These are phyloP conservation scores for Salix suchowensis DNA, from an alignment of 345 rosid species.

Conservation along the genomic window DNA sequence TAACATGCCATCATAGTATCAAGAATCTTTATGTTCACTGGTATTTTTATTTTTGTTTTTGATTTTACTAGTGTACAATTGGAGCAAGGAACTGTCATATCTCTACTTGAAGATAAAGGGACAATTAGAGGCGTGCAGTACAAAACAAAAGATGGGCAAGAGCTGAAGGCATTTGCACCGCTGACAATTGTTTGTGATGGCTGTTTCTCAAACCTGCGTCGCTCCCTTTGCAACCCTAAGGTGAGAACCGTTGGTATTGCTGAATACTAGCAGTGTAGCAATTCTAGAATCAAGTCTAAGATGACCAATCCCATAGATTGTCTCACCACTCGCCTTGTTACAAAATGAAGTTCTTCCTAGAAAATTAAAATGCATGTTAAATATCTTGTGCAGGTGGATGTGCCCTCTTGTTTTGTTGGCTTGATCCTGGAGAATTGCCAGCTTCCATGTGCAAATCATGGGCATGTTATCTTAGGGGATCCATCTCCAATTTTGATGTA, in stretches of 20 bases:
- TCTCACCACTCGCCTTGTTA: too few species aligned
- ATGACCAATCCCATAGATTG: too few species aligned
- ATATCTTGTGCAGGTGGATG: constrained; percentile 11
- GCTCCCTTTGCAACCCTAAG: constrained; percentile 13
- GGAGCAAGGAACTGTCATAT: constrained; percentile 17
- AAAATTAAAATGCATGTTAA: too few species aligned
- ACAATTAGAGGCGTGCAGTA: constrained; percentile 13
- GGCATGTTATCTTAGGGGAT: constrained; percentile 20
- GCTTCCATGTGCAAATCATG: constrained; percentile 21
- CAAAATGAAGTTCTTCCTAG: too few species aligned
- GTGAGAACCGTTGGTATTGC: background rate
- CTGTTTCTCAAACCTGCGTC: constrained; percentile 19
- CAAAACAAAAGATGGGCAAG: constrained; percentile 16
- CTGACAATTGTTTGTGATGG: constrained; percentile 21
- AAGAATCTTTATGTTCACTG: background rate
- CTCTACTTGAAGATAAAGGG: constrained; percentile 17
- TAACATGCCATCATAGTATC: background rate
- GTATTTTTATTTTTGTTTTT: background rate
- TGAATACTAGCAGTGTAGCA: background rate
- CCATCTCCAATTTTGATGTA: constrained; percentile 20
- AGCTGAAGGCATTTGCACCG: constrained; percentile 12
- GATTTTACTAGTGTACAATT: constrained; percentile 3
- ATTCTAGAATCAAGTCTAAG: too few species aligned
- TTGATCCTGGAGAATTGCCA: constrained; percentile 17
- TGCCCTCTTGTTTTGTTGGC: constrained; percentile 19